These are phyloP conservation scores for Tulasnella sp. DNA, from an alignment of 768 basidiomycete species.

Conservation along the genomic window DNA sequence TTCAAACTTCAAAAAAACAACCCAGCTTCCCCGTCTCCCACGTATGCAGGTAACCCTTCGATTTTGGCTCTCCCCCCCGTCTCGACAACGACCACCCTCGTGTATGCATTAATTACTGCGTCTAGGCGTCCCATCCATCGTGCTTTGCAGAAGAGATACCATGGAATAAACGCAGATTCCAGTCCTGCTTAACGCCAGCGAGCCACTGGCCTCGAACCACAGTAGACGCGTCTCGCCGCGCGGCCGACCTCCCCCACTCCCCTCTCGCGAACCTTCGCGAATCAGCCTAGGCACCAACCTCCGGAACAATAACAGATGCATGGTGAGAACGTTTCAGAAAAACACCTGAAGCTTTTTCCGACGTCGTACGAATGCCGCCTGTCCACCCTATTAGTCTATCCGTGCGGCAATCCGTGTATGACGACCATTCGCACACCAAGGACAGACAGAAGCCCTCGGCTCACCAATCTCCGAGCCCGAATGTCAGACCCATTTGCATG, in stretches of 20 bases:
- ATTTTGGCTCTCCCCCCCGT: background rate
- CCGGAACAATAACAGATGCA: background rate
- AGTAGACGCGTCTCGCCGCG: background rate
- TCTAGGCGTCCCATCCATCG: too few relatives aligned
- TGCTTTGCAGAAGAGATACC: background rate
- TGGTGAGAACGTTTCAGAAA: background rate
- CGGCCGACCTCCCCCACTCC: background rate
- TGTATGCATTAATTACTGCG: too few relatives aligned
- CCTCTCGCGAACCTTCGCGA: too few relatives aligned
- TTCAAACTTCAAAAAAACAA: slow-evolving; percentile 3
- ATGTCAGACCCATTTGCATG: background rate
- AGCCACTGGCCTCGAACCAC: background rate
- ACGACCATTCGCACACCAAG: background rate
- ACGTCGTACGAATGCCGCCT: background rate
- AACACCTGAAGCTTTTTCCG: background rate
- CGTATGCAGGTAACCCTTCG: background rate
- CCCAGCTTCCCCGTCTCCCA: slow-evolving; percentile 1
- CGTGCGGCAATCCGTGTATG: too few relatives aligned
- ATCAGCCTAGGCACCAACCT: background rate
- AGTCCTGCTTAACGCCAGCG: background rate
- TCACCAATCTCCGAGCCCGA: background rate
- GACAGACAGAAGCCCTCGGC: slow-evolving; percentile 7
- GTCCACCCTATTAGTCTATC: background rate
- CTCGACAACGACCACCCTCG: background rate
- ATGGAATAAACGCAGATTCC: background rate